Base-by-base conservation (phyloP, 164 flowering plant species). In the Warburgia ugandensis region DNA sequence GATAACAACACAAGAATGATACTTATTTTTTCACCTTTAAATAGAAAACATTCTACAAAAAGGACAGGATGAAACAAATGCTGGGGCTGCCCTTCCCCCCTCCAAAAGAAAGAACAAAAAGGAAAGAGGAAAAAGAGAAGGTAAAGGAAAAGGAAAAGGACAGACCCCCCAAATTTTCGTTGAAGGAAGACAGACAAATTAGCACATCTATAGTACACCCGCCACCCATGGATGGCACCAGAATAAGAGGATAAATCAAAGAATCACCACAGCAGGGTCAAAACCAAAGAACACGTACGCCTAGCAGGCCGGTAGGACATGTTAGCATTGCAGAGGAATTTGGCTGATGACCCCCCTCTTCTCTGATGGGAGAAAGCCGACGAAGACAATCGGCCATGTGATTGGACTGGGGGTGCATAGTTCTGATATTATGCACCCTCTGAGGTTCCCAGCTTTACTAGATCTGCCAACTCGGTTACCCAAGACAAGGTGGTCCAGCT, bases 161-260 rank as follows among this genome's bases (percentile, higher is more conserved):
- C 20, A 1, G 17, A 14, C 47, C 47, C 19, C 49, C 40, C 49
- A 25, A 54, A 54, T 43, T 35, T 35, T 40, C 51, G 26, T 8
- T 44, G 11, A 26, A 32, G 11, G 46, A 41, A 35, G 20, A 14
- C 14, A 3, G 33, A 55, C 50, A 45, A 35, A 55, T 45, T 45
- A 45, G 43, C 27, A 55, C 50, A 22, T 26, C 6, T 55, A 36
- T 55, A 16, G 31, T 45, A 46, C 50, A 55, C 45, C 35, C 10
- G 56, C 56, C 56, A 40, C 36, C 56, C 36, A 52, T 6, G 35
- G 46, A 29, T 40, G 45, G 19, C 50, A 55, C 32, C 17, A 29
- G 30, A 55, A 44, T 45, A 33, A 29, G 19, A 32, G 40, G 59
- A 55, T 35, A 55, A 55, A 55, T 55, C 59, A 55, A 55, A 55